Conservation (phyloP, 345 rosid species). For the Lumnitzera racemosa region DNA sequence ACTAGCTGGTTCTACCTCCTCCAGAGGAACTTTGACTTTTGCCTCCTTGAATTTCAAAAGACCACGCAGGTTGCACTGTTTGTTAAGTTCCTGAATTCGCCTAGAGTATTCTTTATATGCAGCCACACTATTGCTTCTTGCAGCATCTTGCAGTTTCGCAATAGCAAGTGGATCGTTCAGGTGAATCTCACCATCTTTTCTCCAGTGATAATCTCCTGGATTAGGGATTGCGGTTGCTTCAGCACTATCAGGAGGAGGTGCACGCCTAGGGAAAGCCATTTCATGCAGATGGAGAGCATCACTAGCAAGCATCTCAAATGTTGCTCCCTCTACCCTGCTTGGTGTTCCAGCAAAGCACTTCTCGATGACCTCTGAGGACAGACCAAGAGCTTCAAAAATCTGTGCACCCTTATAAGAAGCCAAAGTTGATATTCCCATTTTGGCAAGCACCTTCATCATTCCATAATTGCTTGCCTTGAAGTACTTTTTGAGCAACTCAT, state of each 20-base stretch:
- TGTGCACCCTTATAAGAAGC: conserved; percentile 99
- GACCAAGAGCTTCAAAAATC: conserved; percentile 97
- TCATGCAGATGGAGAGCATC: conserved; percentile 85
- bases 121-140: conserved; percentile 80
- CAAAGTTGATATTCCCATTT: conserved; percentile 97
- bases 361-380: conserved; percentile 90
- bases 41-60: conserved; percentile 75
- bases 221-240: conserved; percentile 88
- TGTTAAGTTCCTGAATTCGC: conserved; percentile 85
- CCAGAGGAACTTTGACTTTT: conserved; percentile 56
- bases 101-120: conserved; percentile 94
- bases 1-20: conserved; percentile 91
- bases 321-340: conserved; percentile 98
- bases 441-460: conserved; percentile 99
- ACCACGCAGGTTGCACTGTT: conserved; percentile 87
- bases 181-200: conserved; percentile 95
- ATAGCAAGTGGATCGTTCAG: conserved; percentile 98
- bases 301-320: conserved; percentile 93
- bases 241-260: conserved; percentile 85
- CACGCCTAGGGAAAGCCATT: conserved; percentile 74
- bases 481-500: conserved; percentile 80
- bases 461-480: conserved; percentile 98
- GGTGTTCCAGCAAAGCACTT: conserved; percentile 99
- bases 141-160: conserved; percentile 92
- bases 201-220: conserved; percentile 99